These are phyloP conservation scores for Puccinia coronata DNA, from an alignment of 1,284 basidiomycete genomes.

Conservation along the genomic window DNA sequence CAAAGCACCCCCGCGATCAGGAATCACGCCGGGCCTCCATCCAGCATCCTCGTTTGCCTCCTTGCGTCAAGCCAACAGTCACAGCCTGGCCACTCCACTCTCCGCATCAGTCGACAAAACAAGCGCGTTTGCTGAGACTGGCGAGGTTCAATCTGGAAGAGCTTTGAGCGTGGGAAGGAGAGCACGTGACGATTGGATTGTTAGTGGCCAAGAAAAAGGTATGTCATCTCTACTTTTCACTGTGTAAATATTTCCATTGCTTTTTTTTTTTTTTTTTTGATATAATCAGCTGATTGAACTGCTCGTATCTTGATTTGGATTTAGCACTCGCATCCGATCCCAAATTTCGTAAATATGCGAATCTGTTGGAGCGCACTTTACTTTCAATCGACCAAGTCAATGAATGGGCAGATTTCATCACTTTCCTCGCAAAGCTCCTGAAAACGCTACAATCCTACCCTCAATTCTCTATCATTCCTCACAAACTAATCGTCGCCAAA, in stretches of 20 bases:
- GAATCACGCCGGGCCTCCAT: constrained; percentile 34
- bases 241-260: neutral
- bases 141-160: constrained; percentile 42
- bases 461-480: constrained; percentile 91
- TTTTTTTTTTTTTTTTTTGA: neutral
- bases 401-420: constrained; percentile 99
- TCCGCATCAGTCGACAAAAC: constrained; percentile 48
- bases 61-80: constrained; percentile 20
- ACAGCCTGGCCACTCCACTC: constrained; percentile 33
- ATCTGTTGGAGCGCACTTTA: constrained; percentile 86
- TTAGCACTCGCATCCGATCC: constrained; percentile 65
- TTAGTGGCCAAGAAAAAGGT: constrained; percentile 49
- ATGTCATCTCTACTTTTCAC: too few relatives aligned
- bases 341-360: constrained; percentile 93
- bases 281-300: neutral
- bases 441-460: constrained; percentile 93
- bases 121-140: constrained; percentile 46
- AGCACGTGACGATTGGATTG: constrained; percentile 50
- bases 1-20: constrained; percentile 1
- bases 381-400: constrained; percentile 93
- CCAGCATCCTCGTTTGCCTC: constrained; percentile 40
- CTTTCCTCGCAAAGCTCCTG: constrained; percentile 89
- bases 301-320: neutral
- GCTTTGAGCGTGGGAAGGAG: constrained; percentile 44
- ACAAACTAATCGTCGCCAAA: constrained; percentile 91